Base-by-base conservation (phyloP, 2,329 filamentous ascomycete genomes). In the Penicillium sp. region DNA sequence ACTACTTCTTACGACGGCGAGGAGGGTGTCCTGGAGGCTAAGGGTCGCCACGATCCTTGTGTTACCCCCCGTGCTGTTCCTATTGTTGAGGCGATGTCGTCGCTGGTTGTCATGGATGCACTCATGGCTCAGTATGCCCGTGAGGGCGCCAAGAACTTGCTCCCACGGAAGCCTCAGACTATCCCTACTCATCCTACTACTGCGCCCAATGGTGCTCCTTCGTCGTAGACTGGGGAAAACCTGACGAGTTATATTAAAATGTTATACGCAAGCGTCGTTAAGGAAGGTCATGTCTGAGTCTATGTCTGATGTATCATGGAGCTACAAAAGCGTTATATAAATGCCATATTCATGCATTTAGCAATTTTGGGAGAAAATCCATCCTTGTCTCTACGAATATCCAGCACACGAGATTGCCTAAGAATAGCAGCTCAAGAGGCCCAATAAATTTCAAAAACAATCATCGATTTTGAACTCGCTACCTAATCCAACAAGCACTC, bases 11-110 rank as follows among this genome's bases (percentile, higher is more conserved):
- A 95, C 75, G 87, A 88, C 58, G 88, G 88, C 44, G 78, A 81
- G 10, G 85, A 89, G 62, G 94, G 94, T 49, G 78, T 89, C 4
- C 80, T 97, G 34, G 90, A 92, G 60, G 92, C 92, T 49, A 97
- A 97, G 83, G 94, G 94, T 22, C 82, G 94, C 57, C 93, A 97
- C 74, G 93, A 97, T 71, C 92, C 94, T 4, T 95, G 90, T 69
- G 93, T 97, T 20, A 91, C 96, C 44, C 90, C 91, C 5, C 82
- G 92, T 31, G 92, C 92, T 4, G 87, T 97, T 20, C 76, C 77
- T n/a, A 79, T 79, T 47, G 76, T 80, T 31, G 92, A 97, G 81
- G 86, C 88, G 38, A 97, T 97, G 93, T 89, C 92, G 2, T 86
- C 92, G 1, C 76, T 97, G 57, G 89, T 91, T 4, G 80, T 97